Evolutionary conservation across 2,329 filamentous ascomycete species (phyloP).

Genomic region (Penicillium sp.): DNA sequence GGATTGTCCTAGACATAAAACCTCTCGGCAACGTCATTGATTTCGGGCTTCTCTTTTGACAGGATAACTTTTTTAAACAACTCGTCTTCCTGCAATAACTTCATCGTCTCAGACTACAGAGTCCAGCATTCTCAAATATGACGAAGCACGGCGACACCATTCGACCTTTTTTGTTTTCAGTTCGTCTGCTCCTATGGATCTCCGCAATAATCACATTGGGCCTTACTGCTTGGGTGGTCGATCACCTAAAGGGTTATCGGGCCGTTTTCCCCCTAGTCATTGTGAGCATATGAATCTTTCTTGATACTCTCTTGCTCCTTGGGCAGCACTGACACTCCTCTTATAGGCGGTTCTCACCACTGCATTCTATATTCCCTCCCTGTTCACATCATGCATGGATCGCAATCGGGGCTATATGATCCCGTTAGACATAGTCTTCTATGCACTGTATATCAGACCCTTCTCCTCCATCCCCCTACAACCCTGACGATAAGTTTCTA

Average conservation of each 20-base stretch:
- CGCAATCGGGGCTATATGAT: constrained; percentile 26
- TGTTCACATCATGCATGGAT: constrained; percentile 21
- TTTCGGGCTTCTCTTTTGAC: not conserved
- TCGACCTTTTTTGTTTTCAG: constrained; percentile 19
- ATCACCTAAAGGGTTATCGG: constrained; percentile 21
- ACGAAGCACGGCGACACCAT: constrained; percentile 8
- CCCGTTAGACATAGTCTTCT: constrained; percentile 28
- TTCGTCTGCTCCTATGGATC: constrained; percentile 23
- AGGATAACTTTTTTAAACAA: not conserved
- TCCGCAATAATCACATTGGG: constrained; percentile 24
- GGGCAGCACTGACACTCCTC: not conserved
- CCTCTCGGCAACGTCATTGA: not conserved
- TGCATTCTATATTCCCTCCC: constrained; percentile 24
- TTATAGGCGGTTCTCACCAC: constrained; percentile 20
- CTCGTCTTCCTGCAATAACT: not conserved
- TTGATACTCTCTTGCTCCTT: not conserved
- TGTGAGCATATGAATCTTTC: constrained; percentile 11
- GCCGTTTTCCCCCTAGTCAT: constrained; percentile 24
- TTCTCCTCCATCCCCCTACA: not conserved
- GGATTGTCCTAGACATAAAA: not conserved
- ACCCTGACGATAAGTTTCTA: not conserved
- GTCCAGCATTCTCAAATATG: not conserved
- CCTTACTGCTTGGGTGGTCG: constrained; percentile 23
- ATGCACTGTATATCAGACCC: constrained; percentile 21
- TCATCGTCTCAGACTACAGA: not conserved